Evolutionary conservation across 352 stramenopile genomes (phyloP).

Genomic region (Globisporangium barbulae): DNA sequence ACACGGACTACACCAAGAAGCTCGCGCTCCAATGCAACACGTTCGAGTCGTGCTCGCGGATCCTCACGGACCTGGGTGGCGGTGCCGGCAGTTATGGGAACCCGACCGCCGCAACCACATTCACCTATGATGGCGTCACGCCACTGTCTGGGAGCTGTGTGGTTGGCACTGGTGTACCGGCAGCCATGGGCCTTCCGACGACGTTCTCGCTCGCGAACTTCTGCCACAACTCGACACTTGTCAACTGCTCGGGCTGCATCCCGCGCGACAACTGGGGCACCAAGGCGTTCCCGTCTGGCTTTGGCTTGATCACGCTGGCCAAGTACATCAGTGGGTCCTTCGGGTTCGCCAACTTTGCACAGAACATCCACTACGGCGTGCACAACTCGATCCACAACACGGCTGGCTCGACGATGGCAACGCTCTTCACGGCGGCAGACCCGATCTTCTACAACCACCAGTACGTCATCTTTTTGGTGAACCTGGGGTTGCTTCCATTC

Average conservation of each 20-base stretch:
- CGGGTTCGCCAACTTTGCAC: constrained; percentile 30
- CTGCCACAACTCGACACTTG: constrained; percentile 37
- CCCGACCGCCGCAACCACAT: constrained; percentile 16
- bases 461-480: constrained; percentile 19
- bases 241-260: constrained; percentile 32
- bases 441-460: constrained; percentile 52
- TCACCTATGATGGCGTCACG: constrained; percentile 27
- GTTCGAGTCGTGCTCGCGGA: constrained; percentile 35
- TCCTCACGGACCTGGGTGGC: constrained; percentile 35
- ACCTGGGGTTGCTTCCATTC: not conserved
- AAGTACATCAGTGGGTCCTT: constrained; percentile 24
- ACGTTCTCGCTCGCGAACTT: constrained; percentile 21
- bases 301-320: constrained; percentile 31
- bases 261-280: constrained; percentile 31
- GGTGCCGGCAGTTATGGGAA: not conserved
- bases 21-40: constrained; percentile 23
- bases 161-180: constrained; percentile 8
- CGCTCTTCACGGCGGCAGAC: constrained; percentile 32
- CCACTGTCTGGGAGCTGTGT: constrained; percentile 28
- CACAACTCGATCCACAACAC: constrained; percentile 53
- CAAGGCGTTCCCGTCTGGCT: constrained; percentile 38
- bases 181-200: constrained; percentile 17
- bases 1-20: constrained; percentile 39
- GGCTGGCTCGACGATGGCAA: constrained; percentile 30
- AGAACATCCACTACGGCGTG: constrained; percentile 41